phyloP scores from a whole-genome alignment of 2,329 filamentous ascomycete species.

The Fusarium dlaminii region DNA sequence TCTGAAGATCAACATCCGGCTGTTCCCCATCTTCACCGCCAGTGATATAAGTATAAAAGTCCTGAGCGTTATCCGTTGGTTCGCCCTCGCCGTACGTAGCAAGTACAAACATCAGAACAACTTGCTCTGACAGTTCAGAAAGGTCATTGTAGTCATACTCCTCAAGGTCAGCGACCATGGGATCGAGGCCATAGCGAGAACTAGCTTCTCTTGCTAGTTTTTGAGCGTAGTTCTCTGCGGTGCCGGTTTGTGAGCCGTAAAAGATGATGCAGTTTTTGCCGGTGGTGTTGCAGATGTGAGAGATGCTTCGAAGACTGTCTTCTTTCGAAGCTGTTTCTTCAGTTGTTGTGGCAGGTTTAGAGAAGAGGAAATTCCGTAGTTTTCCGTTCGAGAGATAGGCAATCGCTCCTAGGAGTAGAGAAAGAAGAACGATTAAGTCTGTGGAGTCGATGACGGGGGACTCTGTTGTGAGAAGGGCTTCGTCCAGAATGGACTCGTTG shows the following conservation, averaged over 20 bases:
- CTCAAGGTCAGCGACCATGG: neutral
- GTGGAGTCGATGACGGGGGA: neutral
- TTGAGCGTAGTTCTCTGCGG: neutral
- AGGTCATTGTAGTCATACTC: neutral
- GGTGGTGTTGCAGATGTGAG: neutral
- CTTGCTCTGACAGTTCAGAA: neutral
- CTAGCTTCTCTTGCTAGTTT: neutral
- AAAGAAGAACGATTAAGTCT: neutral
- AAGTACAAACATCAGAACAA: neutral
- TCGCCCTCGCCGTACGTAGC: neutral
- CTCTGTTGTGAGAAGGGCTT: neutral
- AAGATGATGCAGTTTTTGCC: neutral
- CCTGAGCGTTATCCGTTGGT: neutral
- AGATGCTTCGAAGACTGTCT: neutral
- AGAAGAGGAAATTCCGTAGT: accelerated
- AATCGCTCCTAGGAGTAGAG: neutral
- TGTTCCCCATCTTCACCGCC: neutral
- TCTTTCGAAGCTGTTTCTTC: neutral
- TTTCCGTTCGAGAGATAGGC: neutral
- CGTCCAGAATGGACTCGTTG: neutral
- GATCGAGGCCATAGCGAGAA: neutral
- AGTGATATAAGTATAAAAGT: neutral
- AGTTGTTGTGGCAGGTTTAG: accelerated
- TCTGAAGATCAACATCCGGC: neutral
- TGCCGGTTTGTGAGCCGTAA: neutral